A percentile compares a stretch with the other conserved stretches of the same genome.
Conservation (phyloP, 768 basidiomycete species). For the Coprinellus aureogranulatus region DNA sequence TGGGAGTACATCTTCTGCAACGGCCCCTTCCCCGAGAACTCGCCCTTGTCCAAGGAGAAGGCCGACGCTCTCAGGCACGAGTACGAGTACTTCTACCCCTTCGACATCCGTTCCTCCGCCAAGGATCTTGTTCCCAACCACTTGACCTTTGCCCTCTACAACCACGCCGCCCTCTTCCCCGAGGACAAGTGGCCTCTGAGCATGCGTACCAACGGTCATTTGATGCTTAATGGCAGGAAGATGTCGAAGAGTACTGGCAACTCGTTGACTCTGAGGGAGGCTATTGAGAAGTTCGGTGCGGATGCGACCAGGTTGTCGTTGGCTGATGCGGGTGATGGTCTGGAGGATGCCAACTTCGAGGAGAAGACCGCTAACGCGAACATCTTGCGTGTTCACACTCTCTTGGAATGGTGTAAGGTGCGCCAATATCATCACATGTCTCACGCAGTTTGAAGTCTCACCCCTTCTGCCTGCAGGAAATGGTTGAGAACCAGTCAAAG, state of each 20-base stretch:
- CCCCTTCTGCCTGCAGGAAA: too few relatives aligned
- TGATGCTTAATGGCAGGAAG: slow-evolving; percentile 97
- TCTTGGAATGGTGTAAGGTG: slow-evolving; percentile 91
- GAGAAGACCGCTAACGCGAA: slow-evolving; percentile 97
- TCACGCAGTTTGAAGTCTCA: too few relatives aligned
- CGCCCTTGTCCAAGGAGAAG: slow-evolving; percentile 71
- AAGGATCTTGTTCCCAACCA: slow-evolving; percentile 97
- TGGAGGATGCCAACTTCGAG: slow-evolving; percentile 99
- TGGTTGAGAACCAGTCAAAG: slow-evolving; percentile 65
- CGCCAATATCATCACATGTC: too few relatives aligned
- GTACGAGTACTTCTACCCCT: slow-evolving; percentile 96
- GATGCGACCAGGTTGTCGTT: slow-evolving; percentile 89
- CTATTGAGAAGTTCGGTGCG: slow-evolving; percentile 92
- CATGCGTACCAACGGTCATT: slow-evolving; percentile 93
- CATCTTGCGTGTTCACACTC: slow-evolving; percentile 87
- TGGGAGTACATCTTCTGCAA: slow-evolving; percentile 93
- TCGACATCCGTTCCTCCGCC: slow-evolving; percentile 96
- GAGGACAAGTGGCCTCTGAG: slow-evolving; percentile 85
- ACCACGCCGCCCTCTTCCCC: slow-evolving; percentile 93
- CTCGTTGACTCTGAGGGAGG: slow-evolving; percentile 84
- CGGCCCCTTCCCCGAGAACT: slow-evolving; percentile 68
- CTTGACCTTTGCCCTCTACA: slow-evolving; percentile 90
- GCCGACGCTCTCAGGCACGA: slow-evolving; percentile 84
- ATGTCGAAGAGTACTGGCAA: slow-evolving; percentile 99
- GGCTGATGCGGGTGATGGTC: slow-evolving; percentile 95